These are phyloP conservation scores for Parmelia sp. DNA, from an alignment of 495 filamentous ascomycete genomes.

Conservation along the genomic window DNA sequence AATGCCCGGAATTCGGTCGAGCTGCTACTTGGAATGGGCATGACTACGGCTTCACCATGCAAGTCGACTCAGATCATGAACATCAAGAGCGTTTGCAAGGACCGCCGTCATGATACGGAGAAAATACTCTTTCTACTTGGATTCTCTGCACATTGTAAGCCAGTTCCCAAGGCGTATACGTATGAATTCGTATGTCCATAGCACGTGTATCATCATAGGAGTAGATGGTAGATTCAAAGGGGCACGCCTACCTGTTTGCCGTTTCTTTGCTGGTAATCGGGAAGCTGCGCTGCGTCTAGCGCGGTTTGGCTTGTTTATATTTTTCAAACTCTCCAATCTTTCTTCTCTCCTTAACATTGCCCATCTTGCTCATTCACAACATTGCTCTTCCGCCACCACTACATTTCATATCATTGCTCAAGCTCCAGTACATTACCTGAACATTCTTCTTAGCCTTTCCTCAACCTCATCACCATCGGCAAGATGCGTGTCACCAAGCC, in stretches of 20 bases:
- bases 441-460: slow-evolving; percentile 14
- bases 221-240: background rate
- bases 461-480: slow-evolving; percentile 5
- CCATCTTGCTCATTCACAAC: slow-evolving; percentile 8
- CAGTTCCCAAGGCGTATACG: background rate
- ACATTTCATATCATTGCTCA: slow-evolving; percentile 15
- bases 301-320: slow-evolving; percentile 9
- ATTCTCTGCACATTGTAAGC: background rate
- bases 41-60: background rate
- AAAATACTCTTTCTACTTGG: background rate
- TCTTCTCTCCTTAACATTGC: slow-evolving; percentile 14
- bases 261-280: background rate
- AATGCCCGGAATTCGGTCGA: background rate
- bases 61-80: background rate
- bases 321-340: background rate
- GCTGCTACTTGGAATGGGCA: background rate
- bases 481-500: slow-evolving; percentile 10
- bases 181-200: background rate
- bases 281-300: slow-evolving; percentile 11
- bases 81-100: background rate
- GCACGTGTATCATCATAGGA: background rate
- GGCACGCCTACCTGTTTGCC: background rate
- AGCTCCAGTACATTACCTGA: slow-evolving; percentile 5
- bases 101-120: background rate
- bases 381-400: slow-evolving; percentile 14